phyloP scores from a whole-genome alignment of 169 alveolate genomes.

The Plasmodium ovale region DNA sequence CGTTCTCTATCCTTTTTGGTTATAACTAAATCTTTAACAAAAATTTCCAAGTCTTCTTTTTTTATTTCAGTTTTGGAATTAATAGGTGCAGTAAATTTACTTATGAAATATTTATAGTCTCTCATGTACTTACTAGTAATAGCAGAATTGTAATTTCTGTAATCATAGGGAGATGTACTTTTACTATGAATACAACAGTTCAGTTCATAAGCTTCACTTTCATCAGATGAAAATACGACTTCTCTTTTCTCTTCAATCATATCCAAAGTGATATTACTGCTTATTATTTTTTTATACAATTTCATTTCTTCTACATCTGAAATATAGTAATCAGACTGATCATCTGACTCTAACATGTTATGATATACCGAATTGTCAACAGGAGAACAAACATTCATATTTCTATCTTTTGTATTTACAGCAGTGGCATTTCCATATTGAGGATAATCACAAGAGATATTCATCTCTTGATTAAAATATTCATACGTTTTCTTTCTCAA shows the following conservation, averaged over 20 bases:
- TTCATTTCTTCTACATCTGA: constrained; percentile 28
- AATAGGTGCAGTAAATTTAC: constrained; percentile 61
- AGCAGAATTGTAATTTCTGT: constrained; percentile 26
- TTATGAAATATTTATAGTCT: constrained; percentile 54
- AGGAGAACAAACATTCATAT: no score
- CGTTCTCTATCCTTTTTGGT: constrained; percentile 16
- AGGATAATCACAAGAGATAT: no score
- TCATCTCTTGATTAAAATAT: no score
- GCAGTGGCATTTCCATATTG: no score
- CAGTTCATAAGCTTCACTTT: constrained; percentile 75
- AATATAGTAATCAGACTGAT: constrained; percentile 15
- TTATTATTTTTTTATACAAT: constrained; percentile 29
- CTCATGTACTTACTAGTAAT: constrained; percentile 49
- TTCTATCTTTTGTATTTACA: no score
- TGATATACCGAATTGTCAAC: no score
- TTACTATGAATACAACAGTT: constrained; percentile 67
- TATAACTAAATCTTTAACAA: constrained; percentile 37
- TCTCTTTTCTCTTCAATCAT: constrained; percentile 27
- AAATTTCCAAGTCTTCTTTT: constrained; percentile 40
- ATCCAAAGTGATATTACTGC: not conserved
- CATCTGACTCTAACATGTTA: not conserved
- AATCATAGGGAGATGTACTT: constrained; percentile 32
- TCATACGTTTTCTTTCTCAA: no score
- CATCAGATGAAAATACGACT: constrained; percentile 44
- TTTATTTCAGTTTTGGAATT: constrained; percentile 34